These are phyloP conservation scores for Periconia sp. DNA, from an alignment of 2,329 filamentous ascomycete species.

Conservation along the genomic window DNA sequence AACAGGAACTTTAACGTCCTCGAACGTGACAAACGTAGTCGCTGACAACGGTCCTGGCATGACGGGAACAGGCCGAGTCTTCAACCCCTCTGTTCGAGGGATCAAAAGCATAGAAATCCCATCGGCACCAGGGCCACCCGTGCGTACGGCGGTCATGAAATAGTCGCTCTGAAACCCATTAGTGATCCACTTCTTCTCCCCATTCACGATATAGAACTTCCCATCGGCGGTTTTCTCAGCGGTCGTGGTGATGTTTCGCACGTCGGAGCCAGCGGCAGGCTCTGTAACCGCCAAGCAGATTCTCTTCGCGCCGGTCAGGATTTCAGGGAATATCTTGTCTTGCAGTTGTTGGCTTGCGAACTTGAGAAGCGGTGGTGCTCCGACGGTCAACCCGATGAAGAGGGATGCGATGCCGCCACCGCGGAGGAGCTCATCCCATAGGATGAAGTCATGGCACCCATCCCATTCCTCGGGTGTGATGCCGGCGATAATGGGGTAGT, in stretches of 20 bases:
- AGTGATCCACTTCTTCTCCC: constrained; percentile 44
- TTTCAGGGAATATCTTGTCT: constrained; percentile 29
- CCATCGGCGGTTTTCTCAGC: constrained; percentile 28
- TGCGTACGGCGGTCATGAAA: constrained; percentile 37
- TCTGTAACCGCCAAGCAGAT: constrained; percentile 37
- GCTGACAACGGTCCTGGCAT: constrained; percentile 24
- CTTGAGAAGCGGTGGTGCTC: constrained; percentile 29
- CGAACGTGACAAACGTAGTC: constrained; percentile 35
- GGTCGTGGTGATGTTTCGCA: constrained; percentile 25
- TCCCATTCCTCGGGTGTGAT: constrained; percentile 37
- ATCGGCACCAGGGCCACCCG: constrained; percentile 27
- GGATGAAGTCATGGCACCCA: constrained; percentile 41
- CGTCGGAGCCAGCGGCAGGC: constrained; percentile 30
- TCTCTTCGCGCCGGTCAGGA: constrained; percentile 28
- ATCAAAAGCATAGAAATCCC: constrained; percentile 37
- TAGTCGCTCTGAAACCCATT: constrained; percentile 39
- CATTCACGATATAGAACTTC: constrained; percentile 42
- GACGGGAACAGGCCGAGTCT: constrained; percentile 25
- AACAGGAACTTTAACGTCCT: constrained; percentile 34
- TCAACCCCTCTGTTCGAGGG: constrained; percentile 23
- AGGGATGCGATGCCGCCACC: constrained; percentile 24
- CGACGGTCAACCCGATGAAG: constrained; percentile 34
- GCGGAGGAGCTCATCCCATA: constrained; percentile 39
- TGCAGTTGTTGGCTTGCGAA: constrained; percentile 24
- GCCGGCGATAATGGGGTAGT: constrained; percentile 55